Conservation (phyloP, 768 basidiomycete genomes). For the Pholiota microspora region DNA sequence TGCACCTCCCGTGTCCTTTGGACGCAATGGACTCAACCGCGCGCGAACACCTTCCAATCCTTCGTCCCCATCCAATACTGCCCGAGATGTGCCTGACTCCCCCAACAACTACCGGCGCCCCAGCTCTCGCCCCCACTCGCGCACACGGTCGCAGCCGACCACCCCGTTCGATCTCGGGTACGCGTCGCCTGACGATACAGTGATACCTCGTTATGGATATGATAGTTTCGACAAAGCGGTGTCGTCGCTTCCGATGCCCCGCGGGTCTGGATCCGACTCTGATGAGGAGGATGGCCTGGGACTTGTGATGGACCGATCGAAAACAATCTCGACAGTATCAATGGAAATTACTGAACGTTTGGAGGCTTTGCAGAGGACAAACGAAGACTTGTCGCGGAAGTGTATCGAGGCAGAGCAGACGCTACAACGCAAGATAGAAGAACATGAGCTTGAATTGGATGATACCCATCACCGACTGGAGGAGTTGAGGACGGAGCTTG, state of each 20-base stretch:
- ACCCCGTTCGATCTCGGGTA: constrained; percentile 38
- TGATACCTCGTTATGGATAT: constrained; percentile 22
- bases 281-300: constrained; percentile 62
- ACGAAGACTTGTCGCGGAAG: constrained; percentile 73
- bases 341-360: constrained; percentile 71
- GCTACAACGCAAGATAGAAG: constrained; percentile 60
- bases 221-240: constrained; percentile 43
- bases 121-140: constrained; percentile 65
- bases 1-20: constrained; percentile 40
- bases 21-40: constrained; percentile 45
- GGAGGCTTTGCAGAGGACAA: constrained; percentile 70
- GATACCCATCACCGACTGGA: constrained; percentile 78
- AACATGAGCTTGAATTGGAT: constrained; percentile 83
- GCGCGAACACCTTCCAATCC: constrained; percentile 75
- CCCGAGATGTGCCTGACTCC: constrained; percentile 19
- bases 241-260: constrained; percentile 60
- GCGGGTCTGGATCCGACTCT: constrained; percentile 42
- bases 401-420: constrained; percentile 72
- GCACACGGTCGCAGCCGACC: constrained; percentile 51
- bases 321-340: constrained; percentile 62
- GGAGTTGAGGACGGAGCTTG: constrained; percentile 74
- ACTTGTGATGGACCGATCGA: constrained; percentile 58
- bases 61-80: constrained; percentile 43
- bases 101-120: constrained; percentile 21
- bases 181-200: constrained; percentile 35